These are phyloP conservation scores for Colletotrichum eleusines DNA, from an alignment of 2,329 filamentous ascomycete species.

Conservation along the genomic window DNA sequence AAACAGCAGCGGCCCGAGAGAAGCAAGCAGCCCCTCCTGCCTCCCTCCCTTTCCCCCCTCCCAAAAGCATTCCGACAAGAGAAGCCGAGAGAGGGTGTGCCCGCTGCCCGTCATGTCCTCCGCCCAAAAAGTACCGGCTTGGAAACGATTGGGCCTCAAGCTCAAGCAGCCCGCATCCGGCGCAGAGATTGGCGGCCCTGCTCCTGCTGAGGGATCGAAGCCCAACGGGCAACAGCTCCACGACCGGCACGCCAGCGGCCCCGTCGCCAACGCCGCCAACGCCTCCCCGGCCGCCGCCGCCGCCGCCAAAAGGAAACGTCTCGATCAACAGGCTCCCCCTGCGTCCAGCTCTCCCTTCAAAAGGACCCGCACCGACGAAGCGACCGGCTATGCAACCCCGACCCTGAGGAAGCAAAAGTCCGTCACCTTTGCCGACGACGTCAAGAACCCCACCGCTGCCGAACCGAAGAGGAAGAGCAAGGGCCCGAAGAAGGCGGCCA, in stretches of 20 bases:
- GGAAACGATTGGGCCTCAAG: constrained; percentile 74
- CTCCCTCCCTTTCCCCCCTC: constrained; percentile 19
- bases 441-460: constrained; percentile 48
- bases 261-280: constrained; percentile 33
- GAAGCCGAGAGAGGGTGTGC: constrained; percentile 38
- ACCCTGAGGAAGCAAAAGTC: constrained; percentile 56
- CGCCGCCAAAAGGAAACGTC: constrained; percentile 44
- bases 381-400: constrained; percentile 36
- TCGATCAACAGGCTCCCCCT: constrained; percentile 39
- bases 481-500: constrained; percentile 53
- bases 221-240: constrained; percentile 42
- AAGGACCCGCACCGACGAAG: constrained; percentile 46
- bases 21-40: constrained; percentile 8
- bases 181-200: constrained; percentile 41
- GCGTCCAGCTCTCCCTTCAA: constrained; percentile 46
- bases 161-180: constrained; percentile 59
- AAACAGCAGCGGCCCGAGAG: constrained; percentile 24
- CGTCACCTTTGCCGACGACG: constrained; percentile 62
- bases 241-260: constrained; percentile 41
- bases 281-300: constrained; percentile 39
- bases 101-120: constrained; percentile 56
- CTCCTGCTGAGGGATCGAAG: constrained; percentile 44
- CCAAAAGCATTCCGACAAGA: neutral
- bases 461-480: constrained; percentile 48
- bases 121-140: constrained; percentile 63